phyloP scores from a whole-genome alignment of 805 yeast species.

The Suhomyces vadensis region DNA sequence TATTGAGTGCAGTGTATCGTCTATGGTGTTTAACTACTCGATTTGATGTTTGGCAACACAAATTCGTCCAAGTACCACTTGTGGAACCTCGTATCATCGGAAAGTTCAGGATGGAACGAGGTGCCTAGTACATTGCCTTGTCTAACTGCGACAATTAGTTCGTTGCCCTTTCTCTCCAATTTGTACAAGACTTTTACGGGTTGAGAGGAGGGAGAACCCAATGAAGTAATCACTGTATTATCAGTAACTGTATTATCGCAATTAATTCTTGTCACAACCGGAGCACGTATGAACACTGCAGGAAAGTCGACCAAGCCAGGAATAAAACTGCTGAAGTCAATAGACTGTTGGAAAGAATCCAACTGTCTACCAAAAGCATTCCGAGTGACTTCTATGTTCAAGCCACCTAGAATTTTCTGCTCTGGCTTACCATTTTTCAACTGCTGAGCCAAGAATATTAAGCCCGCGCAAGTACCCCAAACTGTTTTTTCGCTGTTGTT shows the following conservation, averaged over 20 bases:
- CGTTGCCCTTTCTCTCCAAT: constrained; percentile 20
- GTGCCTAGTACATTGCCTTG: constrained; percentile 71
- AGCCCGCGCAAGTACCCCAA: constrained; percentile 90
- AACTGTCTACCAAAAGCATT: constrained; percentile 81
- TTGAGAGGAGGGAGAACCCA: constrained; percentile 24
- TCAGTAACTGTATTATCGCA: constrained; percentile 1
- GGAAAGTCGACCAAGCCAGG: constrained; percentile 41
- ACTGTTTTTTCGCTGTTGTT: constrained; percentile 50
- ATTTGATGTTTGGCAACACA: constrained; percentile 28
- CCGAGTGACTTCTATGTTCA: constrained; percentile 62
- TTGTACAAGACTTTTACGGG: constrained; percentile 46
- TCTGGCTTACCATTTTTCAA: constrained; percentile 53
- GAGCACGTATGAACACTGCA: constrained; percentile 72
- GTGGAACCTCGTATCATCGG: constrained; percentile 58
- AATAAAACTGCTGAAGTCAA: constrained; percentile 49
- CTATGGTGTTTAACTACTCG: background rate
- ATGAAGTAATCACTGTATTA: constrained; percentile 14
- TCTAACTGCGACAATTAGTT: constrained; percentile 66
- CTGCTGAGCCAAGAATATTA: constrained; percentile 61
- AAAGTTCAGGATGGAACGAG: constrained; percentile 77
- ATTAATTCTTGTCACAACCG: constrained; percentile 51
- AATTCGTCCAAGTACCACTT: constrained; percentile 67
- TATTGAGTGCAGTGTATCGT: too few relatives aligned
- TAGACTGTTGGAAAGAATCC: constrained; percentile 55
- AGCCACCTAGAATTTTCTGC: constrained; percentile 61